Conservation (phyloP, 1,139 yeast species). For the Suhomyces bolitotheri region DNA sequence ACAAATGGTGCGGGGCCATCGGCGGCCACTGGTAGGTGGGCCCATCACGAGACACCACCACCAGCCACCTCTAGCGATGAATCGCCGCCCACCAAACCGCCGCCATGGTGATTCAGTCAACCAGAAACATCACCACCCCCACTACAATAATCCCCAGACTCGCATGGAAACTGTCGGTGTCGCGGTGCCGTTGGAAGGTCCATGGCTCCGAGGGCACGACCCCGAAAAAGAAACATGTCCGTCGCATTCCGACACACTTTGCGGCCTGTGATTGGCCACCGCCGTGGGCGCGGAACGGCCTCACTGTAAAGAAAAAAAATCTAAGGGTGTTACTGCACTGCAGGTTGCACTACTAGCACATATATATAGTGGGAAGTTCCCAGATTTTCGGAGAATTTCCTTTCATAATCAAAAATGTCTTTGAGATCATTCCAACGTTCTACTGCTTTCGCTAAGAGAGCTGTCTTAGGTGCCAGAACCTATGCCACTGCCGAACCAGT, state of each 20-base stretch:
- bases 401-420: slow-evolving; percentile 28
- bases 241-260: slow-evolving; percentile 11
- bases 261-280: slow-evolving; percentile 13
- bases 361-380: slow-evolving; percentile 18
- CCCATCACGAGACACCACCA: background rate
- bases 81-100: too few species aligned
- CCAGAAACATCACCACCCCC: too few species aligned
- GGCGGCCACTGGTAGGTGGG: background rate
- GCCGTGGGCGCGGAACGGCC: slow-evolving; percentile 11
- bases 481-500: slow-evolving; percentile 59
- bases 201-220: slow-evolving; percentile 9
- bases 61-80: slow-evolving; percentile 4
- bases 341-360: slow-evolving; percentile 3
- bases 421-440: slow-evolving; percentile 44
- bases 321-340: slow-evolving; percentile 6
- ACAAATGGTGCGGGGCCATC: background rate
- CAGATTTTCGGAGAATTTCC: slow-evolving; percentile 10
- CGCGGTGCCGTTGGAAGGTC: background rate
- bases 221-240: slow-evolving; percentile 12
- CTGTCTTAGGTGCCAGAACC: slow-evolving; percentile 40
- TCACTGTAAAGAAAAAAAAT: slow-evolving; percentile 1
- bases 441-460: slow-evolving; percentile 32
- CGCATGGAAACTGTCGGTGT: too few species aligned
- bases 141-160: too few species aligned
- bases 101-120: too few species aligned